Conservation (phyloP, 2,329 filamentous ascomycete genomes). For the Hypoxylon rubiginosum region DNA sequence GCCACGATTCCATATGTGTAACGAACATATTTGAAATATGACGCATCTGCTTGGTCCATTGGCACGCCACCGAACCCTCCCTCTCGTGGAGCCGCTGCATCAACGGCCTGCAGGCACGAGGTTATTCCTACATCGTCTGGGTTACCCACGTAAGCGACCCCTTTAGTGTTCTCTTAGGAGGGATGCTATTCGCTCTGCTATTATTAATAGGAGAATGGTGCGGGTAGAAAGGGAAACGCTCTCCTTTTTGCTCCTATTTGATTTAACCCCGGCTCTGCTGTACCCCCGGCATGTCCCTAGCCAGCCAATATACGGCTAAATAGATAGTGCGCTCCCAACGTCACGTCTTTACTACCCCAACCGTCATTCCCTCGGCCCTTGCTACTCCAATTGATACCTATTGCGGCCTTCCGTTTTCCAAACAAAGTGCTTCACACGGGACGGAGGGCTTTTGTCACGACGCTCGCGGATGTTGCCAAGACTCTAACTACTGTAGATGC, state of each 20-base stretch:
- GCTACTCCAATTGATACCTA: constrained; percentile 41
- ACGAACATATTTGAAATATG: constrained; percentile 41
- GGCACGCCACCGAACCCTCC: constrained; percentile 20
- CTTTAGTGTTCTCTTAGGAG: constrained; percentile 15
- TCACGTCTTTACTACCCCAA: constrained; percentile 44
- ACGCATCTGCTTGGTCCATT: constrained; percentile 42
- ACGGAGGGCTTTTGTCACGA: constrained; percentile 36
- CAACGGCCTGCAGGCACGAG: constrained; percentile 43
- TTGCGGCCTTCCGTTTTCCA: constrained; percentile 46
- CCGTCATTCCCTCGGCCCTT: constrained; percentile 42
- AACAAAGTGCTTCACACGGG: constrained; percentile 40
- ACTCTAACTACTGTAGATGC: constrained; percentile 37
- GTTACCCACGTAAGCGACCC: constrained; percentile 18
- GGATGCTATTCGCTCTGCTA: constrained; percentile 43
- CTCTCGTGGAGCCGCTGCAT: constrained; percentile 34
- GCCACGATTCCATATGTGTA: constrained; percentile 25
- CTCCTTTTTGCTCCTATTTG: constrained; percentile 37
- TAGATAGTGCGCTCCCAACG: constrained; percentile 40
- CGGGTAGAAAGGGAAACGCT: constrained; percentile 35
- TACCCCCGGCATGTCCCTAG: constrained; percentile 33
- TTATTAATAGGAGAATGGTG: constrained; percentile 43
- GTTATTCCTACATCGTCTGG: constrained; percentile 30
- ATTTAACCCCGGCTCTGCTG: constrained; percentile 45
- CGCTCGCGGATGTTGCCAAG: constrained; percentile 39
- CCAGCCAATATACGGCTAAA: constrained; percentile 51